Evolutionary conservation across 257 asterid species (phyloP), one percentile per base, ranked within the genome.

Genomic region (Plantago major): DNA sequence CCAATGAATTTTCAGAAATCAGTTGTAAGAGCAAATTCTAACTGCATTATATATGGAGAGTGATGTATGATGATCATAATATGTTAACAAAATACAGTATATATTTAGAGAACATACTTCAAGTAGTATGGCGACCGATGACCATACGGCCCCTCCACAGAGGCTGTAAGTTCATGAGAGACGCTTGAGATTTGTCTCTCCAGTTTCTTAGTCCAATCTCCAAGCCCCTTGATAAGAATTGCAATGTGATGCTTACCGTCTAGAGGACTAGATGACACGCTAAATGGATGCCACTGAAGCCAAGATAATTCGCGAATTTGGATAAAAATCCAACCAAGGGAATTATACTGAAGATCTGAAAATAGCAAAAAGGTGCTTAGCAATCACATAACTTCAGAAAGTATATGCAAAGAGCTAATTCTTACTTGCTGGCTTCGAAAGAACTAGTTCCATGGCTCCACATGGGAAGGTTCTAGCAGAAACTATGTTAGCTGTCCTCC

Each of bases 71-170:
- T 22, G 26, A 22, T 22, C 26, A 22, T 22, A 15, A 11, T 13
- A 51, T 9, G 5, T 14, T 4, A 28, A 40, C 11, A 9, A 49
- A 12, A 46, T 22, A 22, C 26, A 22, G 26, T 22, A 22, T 22
- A 46, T 44, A 55, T 43, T 4, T 22, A 42, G 64, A 65, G 22
- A 33, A 63, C 85, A 9, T 78, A 89, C 97, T 43, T 78, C 62
- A 84, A 78, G 74, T 89, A 89, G 74, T 89, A 86, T 16, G 95
- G 79, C 0, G 90, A 84, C 75, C 79, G 94, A 75, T 89, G 94
- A 12, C 97, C 97, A 62, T 89, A 89, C 50, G 97, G 97, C 67
- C 97, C 97, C 71, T 89, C 97, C 28, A 89, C 73, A 0, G 81
- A 89, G 50, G 81, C 94, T 0, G 88, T 79, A 45, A 89, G 46